These are phyloP conservation scores for Hortiboletus rubellus DNA, from an alignment of 1,284 basidiomycete genomes.

Conservation along the genomic window DNA sequence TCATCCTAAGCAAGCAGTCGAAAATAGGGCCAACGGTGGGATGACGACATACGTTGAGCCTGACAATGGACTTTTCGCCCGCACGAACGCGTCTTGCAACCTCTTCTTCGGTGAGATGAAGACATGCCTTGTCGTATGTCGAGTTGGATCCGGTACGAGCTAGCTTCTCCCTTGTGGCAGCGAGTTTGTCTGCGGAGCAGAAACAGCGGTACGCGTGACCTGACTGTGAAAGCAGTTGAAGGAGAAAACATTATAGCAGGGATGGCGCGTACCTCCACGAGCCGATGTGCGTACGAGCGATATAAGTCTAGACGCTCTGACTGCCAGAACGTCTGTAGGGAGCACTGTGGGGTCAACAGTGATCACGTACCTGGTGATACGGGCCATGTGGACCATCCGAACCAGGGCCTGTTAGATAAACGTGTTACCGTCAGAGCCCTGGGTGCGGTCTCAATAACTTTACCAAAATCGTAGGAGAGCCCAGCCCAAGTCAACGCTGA, in stretches of 20 bases:
- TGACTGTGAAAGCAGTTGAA: slow-evolving; percentile 45
- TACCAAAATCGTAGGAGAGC: slow-evolving; percentile 89
- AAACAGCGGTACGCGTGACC: slow-evolving; percentile 96
- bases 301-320: slow-evolving; percentile 90
- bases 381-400: slow-evolving; percentile 71
- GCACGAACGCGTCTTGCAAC: slow-evolving; percentile 70
- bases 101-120: slow-evolving; percentile 85
- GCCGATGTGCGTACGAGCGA: slow-evolving; percentile 65
- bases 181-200: slow-evolving; percentile 72
- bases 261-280: slow-evolving; percentile 61
- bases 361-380: slow-evolving; percentile 72
- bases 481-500: slow-evolving; percentile 90
- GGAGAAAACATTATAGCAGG: background rate
- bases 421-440: background rate
- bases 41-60: slow-evolving; percentile 71
- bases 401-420: slow-evolving; percentile 62
- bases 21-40: slow-evolving; percentile 21
- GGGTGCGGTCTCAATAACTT: slow-evolving; percentile 11
- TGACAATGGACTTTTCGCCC: slow-evolving; percentile 79
- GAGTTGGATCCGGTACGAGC: slow-evolving; percentile 69
- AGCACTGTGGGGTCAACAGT: background rate
- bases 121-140: slow-evolving; percentile 84
- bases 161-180: slow-evolving; percentile 65
- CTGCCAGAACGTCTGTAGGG: slow-evolving; percentile 41
- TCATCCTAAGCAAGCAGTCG: slow-evolving; percentile 45